Evolutionary conservation across 2,329 filamentous ascomycete species (phyloP).

Genomic region (Aureobasidium sp.): DNA sequence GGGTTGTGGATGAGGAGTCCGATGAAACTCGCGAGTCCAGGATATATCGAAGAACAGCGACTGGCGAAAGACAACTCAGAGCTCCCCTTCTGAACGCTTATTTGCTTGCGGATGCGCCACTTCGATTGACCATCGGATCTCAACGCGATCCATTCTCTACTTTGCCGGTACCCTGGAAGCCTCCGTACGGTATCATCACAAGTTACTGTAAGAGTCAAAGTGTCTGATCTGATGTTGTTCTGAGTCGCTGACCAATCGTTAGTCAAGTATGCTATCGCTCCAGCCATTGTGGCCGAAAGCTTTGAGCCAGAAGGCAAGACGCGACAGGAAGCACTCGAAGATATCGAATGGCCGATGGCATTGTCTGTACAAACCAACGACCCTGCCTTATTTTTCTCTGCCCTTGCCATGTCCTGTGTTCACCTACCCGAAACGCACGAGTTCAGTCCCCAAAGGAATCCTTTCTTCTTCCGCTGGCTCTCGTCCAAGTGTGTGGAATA

Average conservation of each 20-base stretch:
- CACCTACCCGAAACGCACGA: slow-evolving; percentile 3
- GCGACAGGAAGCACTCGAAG: slow-evolving; percentile 4
- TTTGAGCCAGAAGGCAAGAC: slow-evolving; percentile 7
- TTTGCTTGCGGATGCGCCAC: neutral
- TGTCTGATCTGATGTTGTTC: no score
- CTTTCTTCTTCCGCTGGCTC: slow-evolving; percentile 8
- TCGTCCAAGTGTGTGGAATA: slow-evolving; percentile 3
- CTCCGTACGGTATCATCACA: slow-evolving; percentile 4
- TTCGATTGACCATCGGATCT: slow-evolving; percentile 4
- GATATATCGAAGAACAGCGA: neutral
- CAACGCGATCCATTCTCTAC: slow-evolving; percentile 2
- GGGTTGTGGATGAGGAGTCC: neutral
- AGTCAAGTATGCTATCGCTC: slow-evolving; percentile 10
- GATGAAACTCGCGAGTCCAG: neutral
- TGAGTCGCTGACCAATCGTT: neutral
- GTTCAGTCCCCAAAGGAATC: neutral
- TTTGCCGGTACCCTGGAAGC: neutral
- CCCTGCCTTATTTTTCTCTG: slow-evolving; percentile 1
- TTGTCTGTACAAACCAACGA: slow-evolving; percentile 6
- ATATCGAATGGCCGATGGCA: slow-evolving; percentile 7
- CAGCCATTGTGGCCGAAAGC: slow-evolving; percentile 1
- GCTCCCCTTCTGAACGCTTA: slow-evolving; percentile 1
- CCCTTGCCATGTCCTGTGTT: neutral
- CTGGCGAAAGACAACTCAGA: neutral
- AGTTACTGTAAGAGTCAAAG: neutral